phyloP scores from a whole-genome alignment of 2,329 filamentous ascomycete genomes.

The Trichoderma aggressivum region DNA sequence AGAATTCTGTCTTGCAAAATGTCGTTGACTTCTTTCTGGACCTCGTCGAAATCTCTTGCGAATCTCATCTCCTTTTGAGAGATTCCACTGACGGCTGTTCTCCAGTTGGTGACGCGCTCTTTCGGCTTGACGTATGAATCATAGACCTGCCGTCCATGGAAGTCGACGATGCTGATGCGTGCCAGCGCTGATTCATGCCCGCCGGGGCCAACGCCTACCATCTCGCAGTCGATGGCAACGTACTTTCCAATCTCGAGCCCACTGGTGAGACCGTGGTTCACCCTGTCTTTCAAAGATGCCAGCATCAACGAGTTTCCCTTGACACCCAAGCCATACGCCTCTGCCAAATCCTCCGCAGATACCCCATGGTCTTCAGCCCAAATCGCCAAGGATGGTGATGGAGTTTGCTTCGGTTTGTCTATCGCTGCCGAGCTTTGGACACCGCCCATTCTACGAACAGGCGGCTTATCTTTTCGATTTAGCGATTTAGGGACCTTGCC shows the following conservation, averaged over 20 bases:
- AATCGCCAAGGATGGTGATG: slow-evolving; percentile 54
- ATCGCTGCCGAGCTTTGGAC: slow-evolving; percentile 48
- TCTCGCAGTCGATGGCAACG: slow-evolving; percentile 92
- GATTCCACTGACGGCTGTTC: slow-evolving; percentile 82
- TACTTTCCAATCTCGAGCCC: slow-evolving; percentile 79
- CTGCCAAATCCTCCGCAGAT: slow-evolving; percentile 56
- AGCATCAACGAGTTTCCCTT: slow-evolving; percentile 49
- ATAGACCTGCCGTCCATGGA: slow-evolving; percentile 87
- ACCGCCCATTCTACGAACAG: slow-evolving; percentile 50
- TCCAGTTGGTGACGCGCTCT: slow-evolving; percentile 82
- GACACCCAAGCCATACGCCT: slow-evolving; percentile 57
- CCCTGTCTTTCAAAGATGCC: slow-evolving; percentile 45
- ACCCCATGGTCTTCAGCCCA: slow-evolving; percentile 62
- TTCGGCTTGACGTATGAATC: slow-evolving; percentile 84
- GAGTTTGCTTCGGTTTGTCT: slow-evolving; percentile 37
- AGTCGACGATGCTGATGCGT: slow-evolving; percentile 87
- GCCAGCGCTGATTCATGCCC: slow-evolving; percentile 73
- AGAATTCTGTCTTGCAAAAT: slow-evolving; percentile 70
- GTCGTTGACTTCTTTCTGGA: slow-evolving; percentile 67
- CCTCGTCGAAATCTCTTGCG: slow-evolving; percentile 70
- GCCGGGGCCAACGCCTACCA: slow-evolving; percentile 82
- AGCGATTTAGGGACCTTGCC: slow-evolving; percentile 5
- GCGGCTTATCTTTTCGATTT: slow-evolving; percentile 9
- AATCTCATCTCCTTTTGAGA: slow-evolving; percentile 66
- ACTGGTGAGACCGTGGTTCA: slow-evolving; percentile 61